phyloP scores from a whole-genome alignment of 2,329 filamentous ascomycete genomes.

The Cytospora piceae region DNA sequence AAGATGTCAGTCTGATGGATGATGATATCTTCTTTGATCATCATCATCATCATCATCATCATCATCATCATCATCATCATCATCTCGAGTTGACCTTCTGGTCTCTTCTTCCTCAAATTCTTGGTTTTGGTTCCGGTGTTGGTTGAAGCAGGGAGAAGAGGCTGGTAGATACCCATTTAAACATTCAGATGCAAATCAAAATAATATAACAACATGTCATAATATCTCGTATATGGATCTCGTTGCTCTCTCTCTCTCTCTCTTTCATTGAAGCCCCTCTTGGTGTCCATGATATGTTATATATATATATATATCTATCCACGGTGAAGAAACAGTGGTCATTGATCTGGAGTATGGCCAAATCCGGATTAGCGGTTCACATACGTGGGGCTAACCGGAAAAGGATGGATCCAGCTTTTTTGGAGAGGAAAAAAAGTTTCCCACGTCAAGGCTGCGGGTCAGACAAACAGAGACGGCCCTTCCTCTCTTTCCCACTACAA shows the following conservation, averaged over 20 bases:
- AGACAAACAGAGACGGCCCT: not conserved
- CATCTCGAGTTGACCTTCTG: not conserved
- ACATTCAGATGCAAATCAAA: constrained; percentile 1
- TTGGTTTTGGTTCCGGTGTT: not conserved
- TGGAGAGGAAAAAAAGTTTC: constrained; percentile 28
- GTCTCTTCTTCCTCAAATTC: not conserved
- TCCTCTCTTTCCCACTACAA: not conserved
- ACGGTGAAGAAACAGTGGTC: too few species aligned
- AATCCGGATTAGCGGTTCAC: not conserved
- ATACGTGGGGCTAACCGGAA: not conserved
- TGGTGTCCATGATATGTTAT: too few species aligned
- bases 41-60: not conserved
- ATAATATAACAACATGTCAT: not conserved
- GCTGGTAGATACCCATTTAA: not conserved
- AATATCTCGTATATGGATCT: too few species aligned
- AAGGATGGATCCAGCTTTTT: constrained; percentile 13
- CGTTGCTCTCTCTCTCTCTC: too few species aligned
- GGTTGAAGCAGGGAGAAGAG: not conserved
- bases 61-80: not conserved
- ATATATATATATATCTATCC: too few species aligned
- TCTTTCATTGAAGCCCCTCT: too few species aligned
- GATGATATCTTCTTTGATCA: not conserved
- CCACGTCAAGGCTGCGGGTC: not conserved
- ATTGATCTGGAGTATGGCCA: not conserved
- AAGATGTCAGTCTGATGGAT: not conserved